phyloP scores from a whole-genome alignment of 768 basidiomycete genomes.

The Steccherinum ochraceum region DNA sequence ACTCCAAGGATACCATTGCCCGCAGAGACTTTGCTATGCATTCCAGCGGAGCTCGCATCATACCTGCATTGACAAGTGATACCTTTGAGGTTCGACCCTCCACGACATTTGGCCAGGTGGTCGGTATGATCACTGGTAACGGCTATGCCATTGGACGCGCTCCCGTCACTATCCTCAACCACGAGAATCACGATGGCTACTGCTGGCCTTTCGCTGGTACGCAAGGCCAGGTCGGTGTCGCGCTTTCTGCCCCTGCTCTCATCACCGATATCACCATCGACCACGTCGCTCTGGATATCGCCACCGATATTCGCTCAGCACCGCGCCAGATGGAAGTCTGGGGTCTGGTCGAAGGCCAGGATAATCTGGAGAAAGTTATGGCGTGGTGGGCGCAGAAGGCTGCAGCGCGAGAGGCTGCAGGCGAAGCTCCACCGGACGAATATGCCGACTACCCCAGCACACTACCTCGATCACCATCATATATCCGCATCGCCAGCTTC shows the following conservation, averaged over 20 bases:
- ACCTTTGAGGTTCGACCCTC: constrained; percentile 63
- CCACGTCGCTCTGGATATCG: constrained; percentile 78
- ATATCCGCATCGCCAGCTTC: constrained; percentile 40
- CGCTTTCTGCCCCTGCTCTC: constrained; percentile 55
- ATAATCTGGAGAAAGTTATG: constrained; percentile 57
- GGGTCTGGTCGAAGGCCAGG: constrained; percentile 77
- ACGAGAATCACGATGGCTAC: constrained; percentile 73
- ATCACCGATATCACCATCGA: constrained; percentile 75
- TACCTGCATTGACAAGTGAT: constrained; percentile 79
- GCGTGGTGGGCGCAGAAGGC: constrained; percentile 47
- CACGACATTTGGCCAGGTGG: constrained; percentile 39
- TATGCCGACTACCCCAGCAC: constrained; percentile 18
- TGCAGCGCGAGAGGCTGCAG: constrained; percentile 19
- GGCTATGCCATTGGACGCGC: constrained; percentile 66
- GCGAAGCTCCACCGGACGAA: constrained; percentile 12
- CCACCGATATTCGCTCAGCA: constrained; percentile 74
- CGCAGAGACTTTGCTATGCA: constrained; percentile 82
- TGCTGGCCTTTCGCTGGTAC: constrained; percentile 91
- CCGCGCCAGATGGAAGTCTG: constrained; percentile 88
- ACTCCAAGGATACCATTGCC: constrained; percentile 74
- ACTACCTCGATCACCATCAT: constrained; percentile 22
- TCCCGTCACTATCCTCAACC: constrained; percentile 83
- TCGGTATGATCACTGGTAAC: constrained; percentile 55
- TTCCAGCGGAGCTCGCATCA: constrained; percentile 73
- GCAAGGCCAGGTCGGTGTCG: constrained; percentile 78